A percentile compares a stretch with the other conserved stretches of the same genome.
These are phyloP conservation scores for Rossbeevera mucosa DNA, from an alignment of 768 basidiomycete species.

Conservation along the genomic window DNA sequence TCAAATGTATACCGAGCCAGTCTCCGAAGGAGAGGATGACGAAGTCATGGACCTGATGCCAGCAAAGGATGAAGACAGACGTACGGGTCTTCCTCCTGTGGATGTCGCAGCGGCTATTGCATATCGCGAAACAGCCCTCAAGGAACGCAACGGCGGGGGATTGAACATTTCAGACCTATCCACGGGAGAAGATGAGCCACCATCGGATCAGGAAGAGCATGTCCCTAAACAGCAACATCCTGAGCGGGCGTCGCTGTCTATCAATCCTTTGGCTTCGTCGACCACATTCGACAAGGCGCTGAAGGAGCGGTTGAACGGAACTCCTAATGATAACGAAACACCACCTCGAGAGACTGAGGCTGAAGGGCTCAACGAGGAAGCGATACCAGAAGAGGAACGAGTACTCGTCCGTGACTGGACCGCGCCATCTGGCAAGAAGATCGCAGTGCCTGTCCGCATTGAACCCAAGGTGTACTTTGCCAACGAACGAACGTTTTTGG, in stretches of 20 bases:
- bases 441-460: conserved; percentile 90
- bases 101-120: conserved; percentile 83
- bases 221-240: conserved; percentile 11
- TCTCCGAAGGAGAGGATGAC: conserved; percentile 94
- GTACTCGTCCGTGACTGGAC: conserved; percentile 62
- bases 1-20: conserved; percentile 72
- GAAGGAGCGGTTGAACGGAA: conserved; percentile 54
- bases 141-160: conserved; percentile 33
- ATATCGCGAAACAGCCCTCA: conserved; percentile 77
- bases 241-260: conserved; percentile 47
- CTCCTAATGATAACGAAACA: conserved; percentile 22
- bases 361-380: conserved; percentile 35
- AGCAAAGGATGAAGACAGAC: conserved; percentile 76
- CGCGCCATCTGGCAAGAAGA: conserved; percentile 83
- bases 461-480: conserved; percentile 99
- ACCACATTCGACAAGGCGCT: conserved; percentile 81
- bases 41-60: conserved; percentile 63
- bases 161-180: conserved; percentile 8
- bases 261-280: conserved; percentile 83
- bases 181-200: conserved; percentile 30
- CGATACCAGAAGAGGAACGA: conserved; percentile 44
- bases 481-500: conserved; percentile 89
- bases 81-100: conserved; percentile 67
- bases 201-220: conserved; percentile 30
- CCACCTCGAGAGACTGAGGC: conserved; percentile 22